Conservation (phyloP, 345 rosid genomes). For the Eucalyptus pumila region DNA sequence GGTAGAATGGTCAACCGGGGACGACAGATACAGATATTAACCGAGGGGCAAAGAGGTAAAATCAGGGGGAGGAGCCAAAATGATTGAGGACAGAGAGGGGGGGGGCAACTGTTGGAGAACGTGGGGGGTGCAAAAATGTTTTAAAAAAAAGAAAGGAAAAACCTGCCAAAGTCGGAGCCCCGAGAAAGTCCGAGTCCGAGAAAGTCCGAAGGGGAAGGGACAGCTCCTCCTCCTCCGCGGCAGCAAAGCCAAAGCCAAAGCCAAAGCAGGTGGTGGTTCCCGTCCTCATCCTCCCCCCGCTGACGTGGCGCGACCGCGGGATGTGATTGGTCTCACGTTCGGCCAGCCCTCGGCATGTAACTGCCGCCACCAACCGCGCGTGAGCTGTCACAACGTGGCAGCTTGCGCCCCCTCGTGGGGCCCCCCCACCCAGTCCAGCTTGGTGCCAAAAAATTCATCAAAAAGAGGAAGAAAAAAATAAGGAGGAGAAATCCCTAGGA, state of each 20-base stretch:
- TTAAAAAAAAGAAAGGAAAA: too few relatives aligned
- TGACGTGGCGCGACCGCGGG: conserved; percentile 35
- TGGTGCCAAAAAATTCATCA: not conserved
- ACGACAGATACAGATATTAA: not conserved
- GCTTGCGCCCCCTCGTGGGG: conserved; percentile 28
- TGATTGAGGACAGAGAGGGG: not conserved
- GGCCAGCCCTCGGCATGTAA: not conserved
- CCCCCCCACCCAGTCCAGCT: not conserved
- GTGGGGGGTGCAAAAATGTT: conserved; percentile 2
- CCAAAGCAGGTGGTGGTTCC: not conserved
- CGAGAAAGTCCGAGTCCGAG: conserved; percentile 9
- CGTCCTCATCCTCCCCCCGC: not conserved
- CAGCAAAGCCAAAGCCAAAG: not conserved
- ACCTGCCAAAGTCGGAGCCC: too few relatives aligned
- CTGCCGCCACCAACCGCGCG: conserved; percentile 27
- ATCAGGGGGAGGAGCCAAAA: not conserved
- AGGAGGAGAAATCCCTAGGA: not conserved
- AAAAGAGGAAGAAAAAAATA: not conserved
- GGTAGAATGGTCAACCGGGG: not conserved
- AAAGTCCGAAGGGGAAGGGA: not conserved
- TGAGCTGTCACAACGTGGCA: conserved; percentile 54
- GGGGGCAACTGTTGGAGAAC: conserved; percentile 27
- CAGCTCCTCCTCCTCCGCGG: not conserved
- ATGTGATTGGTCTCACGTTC: conserved; percentile 52
- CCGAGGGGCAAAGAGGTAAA: not conserved